Conservation (phyloP, 2,329 filamentous ascomycete species). For the Cadophora malorum region DNA sequence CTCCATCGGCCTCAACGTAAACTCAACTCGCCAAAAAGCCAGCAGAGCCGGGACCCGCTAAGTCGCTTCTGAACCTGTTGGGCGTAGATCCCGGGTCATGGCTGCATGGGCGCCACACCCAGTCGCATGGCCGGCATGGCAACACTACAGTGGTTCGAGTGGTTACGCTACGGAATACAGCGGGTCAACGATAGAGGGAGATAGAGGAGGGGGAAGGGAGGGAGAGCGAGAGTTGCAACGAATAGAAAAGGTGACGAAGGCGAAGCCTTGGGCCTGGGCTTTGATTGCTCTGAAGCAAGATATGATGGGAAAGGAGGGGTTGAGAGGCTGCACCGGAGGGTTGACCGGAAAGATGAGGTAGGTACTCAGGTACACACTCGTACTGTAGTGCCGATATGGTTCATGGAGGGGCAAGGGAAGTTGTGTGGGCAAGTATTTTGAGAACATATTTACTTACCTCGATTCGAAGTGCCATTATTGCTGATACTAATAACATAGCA, state of each 20-base stretch:
- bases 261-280: neutral
- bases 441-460: neutral
- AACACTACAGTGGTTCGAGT: neutral
- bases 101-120: conserved; percentile 24
- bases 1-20: conserved; percentile 30
- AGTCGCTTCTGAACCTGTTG: conserved; percentile 27
- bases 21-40: conserved; percentile 30
- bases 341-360: neutral
- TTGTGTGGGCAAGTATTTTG: neutral
- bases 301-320: neutral
- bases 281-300: neutral
- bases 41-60: conserved; percentile 19
- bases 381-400: neutral
- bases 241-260: neutral
- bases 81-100: conserved; percentile 24
- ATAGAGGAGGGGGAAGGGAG: neutral
- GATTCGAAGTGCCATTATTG: neutral
- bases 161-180: neutral
- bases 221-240: neutral
- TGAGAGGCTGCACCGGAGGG: neutral
- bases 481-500: too few species aligned
- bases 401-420: neutral
- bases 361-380: too few species aligned
- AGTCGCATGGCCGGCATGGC: neutral
- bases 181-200: neutral